Percentiles rank a stretch among this genome's conserved stretches.
Evolutionary conservation across 192 early-diverging fungal genomes (phyloP).

Genomic region (Thoreauomyces humboldtii): DNA sequence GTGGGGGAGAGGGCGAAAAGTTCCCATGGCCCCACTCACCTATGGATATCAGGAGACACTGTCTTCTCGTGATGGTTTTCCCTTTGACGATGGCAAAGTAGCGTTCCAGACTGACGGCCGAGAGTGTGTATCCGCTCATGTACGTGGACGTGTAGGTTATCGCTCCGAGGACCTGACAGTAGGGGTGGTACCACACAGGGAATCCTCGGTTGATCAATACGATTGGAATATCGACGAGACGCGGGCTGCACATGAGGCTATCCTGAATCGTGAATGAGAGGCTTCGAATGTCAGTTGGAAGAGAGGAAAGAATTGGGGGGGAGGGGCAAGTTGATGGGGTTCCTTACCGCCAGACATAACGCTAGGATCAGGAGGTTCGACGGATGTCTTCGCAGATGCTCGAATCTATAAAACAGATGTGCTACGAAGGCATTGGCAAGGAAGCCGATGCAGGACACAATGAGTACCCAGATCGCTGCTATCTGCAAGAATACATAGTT

Average conservation of each 20-base stretch:
- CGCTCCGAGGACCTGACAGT: not conserved
- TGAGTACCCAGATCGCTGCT: not conserved
- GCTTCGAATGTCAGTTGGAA: too few relatives aligned
- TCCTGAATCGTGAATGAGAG: not conserved
- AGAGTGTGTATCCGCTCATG: not conserved
- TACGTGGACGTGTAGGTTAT: not conserved
- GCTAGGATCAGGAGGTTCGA: conserved; percentile 1
- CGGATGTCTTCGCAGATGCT: not conserved
- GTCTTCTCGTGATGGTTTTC: not conserved
- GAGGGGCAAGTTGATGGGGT: too few relatives aligned
- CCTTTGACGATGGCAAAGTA: not conserved
- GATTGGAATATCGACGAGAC: not conserved
- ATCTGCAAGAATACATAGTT: not conserved
- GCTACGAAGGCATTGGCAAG: not conserved
- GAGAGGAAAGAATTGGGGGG: too few relatives aligned
- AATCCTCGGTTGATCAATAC: not conserved
- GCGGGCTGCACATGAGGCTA: not conserved
- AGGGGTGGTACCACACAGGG: conserved; percentile 3
- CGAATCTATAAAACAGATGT: not conserved
- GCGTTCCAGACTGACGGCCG: not conserved
- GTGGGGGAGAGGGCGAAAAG: too few relatives aligned
- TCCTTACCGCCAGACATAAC: conserved; percentile 2
- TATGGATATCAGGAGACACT: not conserved
- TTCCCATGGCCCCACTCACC: not conserved
- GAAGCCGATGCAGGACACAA: not conserved